Percentiles rank a stretch among this genome's conserved stretches.
Evolutionary conservation across 345 rosid genomes (phyloP).

Genomic region (Pistacia integerrima): DNA sequence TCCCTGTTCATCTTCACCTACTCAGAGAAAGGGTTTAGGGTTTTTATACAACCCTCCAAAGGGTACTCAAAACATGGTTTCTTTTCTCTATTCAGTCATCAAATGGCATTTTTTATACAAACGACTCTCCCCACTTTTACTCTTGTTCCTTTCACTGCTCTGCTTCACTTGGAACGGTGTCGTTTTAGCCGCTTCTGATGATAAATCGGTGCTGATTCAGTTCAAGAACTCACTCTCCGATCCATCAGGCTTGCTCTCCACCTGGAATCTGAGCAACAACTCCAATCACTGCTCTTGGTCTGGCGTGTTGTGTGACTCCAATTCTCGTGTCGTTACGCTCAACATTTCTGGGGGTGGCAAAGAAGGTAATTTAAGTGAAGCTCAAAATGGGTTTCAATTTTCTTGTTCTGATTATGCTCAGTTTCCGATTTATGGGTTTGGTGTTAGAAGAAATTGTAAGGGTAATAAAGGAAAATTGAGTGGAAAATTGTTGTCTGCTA

Average conservation of each 20-base stretch:
- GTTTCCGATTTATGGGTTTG: constrained; percentile 75
- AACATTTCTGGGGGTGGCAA: constrained; percentile 67
- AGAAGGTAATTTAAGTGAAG: constrained; percentile 41
- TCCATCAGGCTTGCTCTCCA: constrained; percentile 57
- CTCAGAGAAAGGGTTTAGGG: constrained; percentile 18
- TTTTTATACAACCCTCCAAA: constrained; percentile 27
- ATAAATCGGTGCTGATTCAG: constrained; percentile 57
- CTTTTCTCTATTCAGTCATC: constrained; percentile 44
- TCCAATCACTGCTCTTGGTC: constrained; percentile 64
- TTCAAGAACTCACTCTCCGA: constrained; percentile 71
- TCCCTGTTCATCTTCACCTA: constrained; percentile 6
- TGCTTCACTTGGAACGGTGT: constrained; percentile 25
- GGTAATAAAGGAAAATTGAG: constrained; percentile 50
- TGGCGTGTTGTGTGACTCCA: constrained; percentile 68
- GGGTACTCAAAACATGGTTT: constrained; percentile 52
- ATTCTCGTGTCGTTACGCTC: constrained; percentile 64
- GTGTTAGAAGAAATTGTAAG: constrained; percentile 60
- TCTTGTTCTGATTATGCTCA: constrained; percentile 55
- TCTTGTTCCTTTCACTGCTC: constrained; percentile 33
- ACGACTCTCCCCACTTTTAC: constrained; percentile 26
- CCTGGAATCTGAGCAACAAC: constrained; percentile 49
- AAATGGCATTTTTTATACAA: constrained; percentile 50
- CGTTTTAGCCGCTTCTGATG: constrained; percentile 49
- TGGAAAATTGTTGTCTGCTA: constrained; percentile 56
- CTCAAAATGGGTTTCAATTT: constrained; percentile 35